Percentiles rank a stretch among this genome's conserved stretches.
phyloP scores from a whole-genome alignment of 2,329 filamentous ascomycete genomes.

The Massarina eburnea region DNA sequence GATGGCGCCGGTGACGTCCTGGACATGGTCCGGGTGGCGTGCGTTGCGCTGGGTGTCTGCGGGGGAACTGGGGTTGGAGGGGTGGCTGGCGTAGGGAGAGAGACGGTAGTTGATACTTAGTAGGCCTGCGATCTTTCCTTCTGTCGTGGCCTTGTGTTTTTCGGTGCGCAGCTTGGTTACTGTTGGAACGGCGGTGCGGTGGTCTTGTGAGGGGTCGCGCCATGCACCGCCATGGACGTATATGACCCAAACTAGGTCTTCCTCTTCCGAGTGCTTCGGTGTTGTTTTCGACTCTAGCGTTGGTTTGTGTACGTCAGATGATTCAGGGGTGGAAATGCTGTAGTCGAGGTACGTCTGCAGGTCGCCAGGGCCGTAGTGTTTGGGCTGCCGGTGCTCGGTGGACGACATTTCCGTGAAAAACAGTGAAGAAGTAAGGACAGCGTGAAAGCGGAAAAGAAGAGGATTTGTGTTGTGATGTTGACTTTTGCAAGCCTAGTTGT shows the following conservation, averaged over 20 bases:
- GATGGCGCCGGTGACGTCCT: constrained; percentile 58
- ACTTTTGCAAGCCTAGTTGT: too few relatives aligned
- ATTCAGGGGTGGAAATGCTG: constrained; percentile 40
- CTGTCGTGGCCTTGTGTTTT: constrained; percentile 16
- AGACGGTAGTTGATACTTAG: constrained; percentile 68
- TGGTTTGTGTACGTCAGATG: not conserved
- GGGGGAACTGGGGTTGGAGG: constrained; percentile 50
- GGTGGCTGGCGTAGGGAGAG: constrained; percentile 51
- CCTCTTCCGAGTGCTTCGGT: constrained; percentile 16
- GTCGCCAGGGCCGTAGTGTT: constrained; percentile 12
- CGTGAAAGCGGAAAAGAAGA: too few relatives aligned
- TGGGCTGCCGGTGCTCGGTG: not conserved
- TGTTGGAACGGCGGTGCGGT: constrained; percentile 39
- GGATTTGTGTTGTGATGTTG: too few relatives aligned
- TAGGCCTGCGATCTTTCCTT: constrained; percentile 57
- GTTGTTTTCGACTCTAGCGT: not conserved
- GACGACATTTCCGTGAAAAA: too few relatives aligned
- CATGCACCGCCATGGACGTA: constrained; percentile 56
- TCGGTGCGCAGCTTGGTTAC: too few relatives aligned
- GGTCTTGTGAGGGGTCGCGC: constrained; percentile 49
- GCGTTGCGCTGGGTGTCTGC: constrained; percentile 52
- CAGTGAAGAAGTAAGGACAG: too few relatives aligned
- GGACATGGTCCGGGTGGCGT: constrained; percentile 62
- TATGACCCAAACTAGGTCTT: constrained; percentile 37
- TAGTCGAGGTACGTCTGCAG: constrained; percentile 49